phyloP scores from a whole-genome alignment of 352 stramenopile species.

The Phytophthora rubi region DNA sequence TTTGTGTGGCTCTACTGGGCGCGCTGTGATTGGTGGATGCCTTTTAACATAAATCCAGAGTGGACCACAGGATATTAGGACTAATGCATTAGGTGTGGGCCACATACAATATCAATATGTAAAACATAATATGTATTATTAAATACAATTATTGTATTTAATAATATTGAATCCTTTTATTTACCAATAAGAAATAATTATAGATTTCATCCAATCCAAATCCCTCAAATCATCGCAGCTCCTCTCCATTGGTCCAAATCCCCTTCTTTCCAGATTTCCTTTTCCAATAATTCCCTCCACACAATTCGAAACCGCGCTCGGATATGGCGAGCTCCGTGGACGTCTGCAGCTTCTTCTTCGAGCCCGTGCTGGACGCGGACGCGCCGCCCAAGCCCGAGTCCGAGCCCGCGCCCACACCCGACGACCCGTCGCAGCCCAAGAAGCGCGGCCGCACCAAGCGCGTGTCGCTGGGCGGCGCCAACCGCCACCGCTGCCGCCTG shows the following conservation, averaged over 20 bases:
- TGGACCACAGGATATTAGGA: slow-evolving; percentile 1
- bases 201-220: neutral
- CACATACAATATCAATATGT: too few species aligned
- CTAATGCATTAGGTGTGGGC: too few species aligned
- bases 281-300: slow-evolving; percentile 6
- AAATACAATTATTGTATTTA: neutral
- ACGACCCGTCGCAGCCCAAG: slow-evolving; percentile 1
- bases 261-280: neutral
- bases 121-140: too few species aligned
- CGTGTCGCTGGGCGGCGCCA: slow-evolving; percentile 17
- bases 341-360: slow-evolving; percentile 52
- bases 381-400: neutral
- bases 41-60: slow-evolving; percentile 24
- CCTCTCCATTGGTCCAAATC: neutral
- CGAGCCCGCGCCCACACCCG: neutral
- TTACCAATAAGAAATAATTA: neutral
- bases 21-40: slow-evolving; percentile 14
- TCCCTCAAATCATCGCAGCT: neutral
- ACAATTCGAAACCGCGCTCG: slow-evolving; percentile 8
- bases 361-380: slow-evolving; percentile 29
- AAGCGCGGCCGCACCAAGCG: slow-evolving; percentile 35
- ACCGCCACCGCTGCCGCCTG: slow-evolving; percentile 42
- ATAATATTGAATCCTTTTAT: neutral
- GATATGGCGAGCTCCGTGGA: slow-evolving; percentile 27
- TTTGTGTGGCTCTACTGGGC: slow-evolving; percentile 17